Percentiles rank a stretch among this genome's conserved stretches.
phyloP scores from a whole-genome alignment of 306 rosid genomes.

The Arachis hypogaea region DNA sequence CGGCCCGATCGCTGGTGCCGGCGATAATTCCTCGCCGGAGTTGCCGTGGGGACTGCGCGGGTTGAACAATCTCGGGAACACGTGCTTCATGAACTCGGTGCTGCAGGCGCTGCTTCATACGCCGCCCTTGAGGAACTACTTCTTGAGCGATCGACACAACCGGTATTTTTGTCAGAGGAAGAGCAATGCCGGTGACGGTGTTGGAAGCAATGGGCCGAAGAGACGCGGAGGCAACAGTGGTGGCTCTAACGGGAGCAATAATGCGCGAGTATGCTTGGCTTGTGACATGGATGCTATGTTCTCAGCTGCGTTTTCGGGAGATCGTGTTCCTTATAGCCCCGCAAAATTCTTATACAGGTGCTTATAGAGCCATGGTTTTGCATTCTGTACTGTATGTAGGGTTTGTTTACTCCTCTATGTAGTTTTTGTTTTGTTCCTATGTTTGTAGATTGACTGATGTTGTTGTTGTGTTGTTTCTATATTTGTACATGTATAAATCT shows the following conservation, averaged over 20 bases:
- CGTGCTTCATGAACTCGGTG: constrained; percentile 95
- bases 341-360: constrained; percentile 92
- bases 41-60: constrained; percentile 88
- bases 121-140: constrained; percentile 88
- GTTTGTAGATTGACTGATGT: background rate
- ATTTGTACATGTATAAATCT: background rate
- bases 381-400: background rate
- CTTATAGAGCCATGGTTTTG: background rate
- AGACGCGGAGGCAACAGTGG: constrained; percentile 37
- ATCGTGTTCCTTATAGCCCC: constrained; percentile 85
- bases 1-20: constrained; percentile 44
- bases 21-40: constrained; percentile 33
- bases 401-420: constrained; percentile 7
- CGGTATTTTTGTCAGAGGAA: constrained; percentile 78
- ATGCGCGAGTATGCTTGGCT: constrained; percentile 67
- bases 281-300: constrained; percentile 87
- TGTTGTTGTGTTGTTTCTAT: constrained; percentile 15
- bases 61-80: constrained; percentile 83
- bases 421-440: background rate
- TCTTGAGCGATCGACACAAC: constrained; percentile 83
- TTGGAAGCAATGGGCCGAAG: constrained; percentile 40
- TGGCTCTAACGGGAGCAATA: constrained; percentile 43
- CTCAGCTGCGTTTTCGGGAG: constrained; percentile 80
- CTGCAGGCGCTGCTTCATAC: constrained; percentile 92
- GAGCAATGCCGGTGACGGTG: constrained; percentile 38